A percentile compares a stretch with the other conserved stretches of the same genome.
These are phyloP conservation scores for Mycena capillaripes DNA, from an alignment of 768 basidiomycete genomes.

Conservation along the genomic window DNA sequence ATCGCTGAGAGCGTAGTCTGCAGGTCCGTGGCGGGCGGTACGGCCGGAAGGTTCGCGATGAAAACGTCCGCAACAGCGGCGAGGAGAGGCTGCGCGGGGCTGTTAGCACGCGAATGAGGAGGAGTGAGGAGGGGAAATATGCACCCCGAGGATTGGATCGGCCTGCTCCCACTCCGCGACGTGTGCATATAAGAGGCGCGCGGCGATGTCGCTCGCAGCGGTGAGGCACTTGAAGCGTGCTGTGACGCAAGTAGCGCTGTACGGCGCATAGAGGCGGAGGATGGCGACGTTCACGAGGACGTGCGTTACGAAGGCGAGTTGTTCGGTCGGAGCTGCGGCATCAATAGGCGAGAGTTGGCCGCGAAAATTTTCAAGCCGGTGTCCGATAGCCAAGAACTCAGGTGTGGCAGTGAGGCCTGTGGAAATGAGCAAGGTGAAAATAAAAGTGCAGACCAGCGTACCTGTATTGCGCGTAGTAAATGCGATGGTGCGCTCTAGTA, in stretches of 20 bases:
- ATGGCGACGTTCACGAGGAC: slow-evolving; percentile 17
- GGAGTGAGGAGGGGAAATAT: not conserved
- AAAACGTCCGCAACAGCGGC: not conserved
- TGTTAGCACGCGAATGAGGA: not conserved
- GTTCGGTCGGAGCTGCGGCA: not conserved
- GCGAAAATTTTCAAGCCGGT: slow-evolving; percentile 1
- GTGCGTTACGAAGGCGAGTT: not conserved
- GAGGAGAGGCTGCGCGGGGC: not conserved
- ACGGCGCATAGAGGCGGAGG: slow-evolving; percentile 3
- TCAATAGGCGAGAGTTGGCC: not conserved
- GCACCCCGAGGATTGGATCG: slow-evolving; percentile 26
- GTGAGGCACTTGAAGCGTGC: slow-evolving; percentile 11
- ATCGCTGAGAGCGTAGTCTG: not conserved
- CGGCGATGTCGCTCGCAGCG: not conserved
- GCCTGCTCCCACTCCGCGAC: not conserved
- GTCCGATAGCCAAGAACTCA: not conserved
- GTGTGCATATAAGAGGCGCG: not conserved
- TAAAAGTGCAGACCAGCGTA: not conserved
- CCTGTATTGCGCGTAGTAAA: not conserved
- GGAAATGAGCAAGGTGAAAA: not conserved
- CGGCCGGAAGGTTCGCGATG: not conserved
- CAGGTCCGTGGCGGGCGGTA: not conserved
- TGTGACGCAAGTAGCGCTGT: not conserved
- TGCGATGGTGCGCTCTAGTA: slow-evolving; percentile 13
- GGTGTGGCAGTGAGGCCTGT: not conserved